Evolutionary conservation across 176 grass and related monocot genomes (phyloP).

Genomic region (Ananas comosus): DNA sequence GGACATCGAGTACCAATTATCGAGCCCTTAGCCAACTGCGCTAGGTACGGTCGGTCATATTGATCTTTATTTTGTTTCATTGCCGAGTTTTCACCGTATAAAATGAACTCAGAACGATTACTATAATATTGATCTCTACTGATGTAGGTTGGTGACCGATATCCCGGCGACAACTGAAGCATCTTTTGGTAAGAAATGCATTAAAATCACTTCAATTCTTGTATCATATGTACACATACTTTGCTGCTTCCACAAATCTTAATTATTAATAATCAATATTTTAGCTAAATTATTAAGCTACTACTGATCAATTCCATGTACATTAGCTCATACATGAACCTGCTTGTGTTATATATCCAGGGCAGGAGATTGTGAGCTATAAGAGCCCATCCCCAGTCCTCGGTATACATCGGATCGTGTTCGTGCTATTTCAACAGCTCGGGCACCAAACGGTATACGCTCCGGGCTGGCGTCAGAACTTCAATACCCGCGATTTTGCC

Average conservation of each 20-base stretch:
- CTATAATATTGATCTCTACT: neutral
- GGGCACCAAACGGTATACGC: slow-evolving; percentile 50
- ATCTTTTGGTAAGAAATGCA: slow-evolving; percentile 44
- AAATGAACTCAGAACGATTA: neutral
- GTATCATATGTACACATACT: neutral
- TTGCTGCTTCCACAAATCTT: no score
- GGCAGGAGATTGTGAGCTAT: slow-evolving; percentile 48
- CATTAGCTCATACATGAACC: no score
- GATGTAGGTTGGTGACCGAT: slow-evolving; percentile 63
- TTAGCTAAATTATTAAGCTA: no score
- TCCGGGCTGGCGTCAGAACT: slow-evolving; percentile 55
- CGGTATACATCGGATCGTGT: slow-evolving; percentile 81
- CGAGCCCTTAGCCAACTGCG: no score
- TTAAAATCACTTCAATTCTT: slow-evolving; percentile 2
- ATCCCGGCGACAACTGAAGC: slow-evolving; percentile 57
- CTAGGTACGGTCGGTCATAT: no score
- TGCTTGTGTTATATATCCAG: slow-evolving; percentile 13
- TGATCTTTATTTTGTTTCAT: no score
- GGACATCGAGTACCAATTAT: no score
- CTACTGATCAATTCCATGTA: no score
- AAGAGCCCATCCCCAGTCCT: slow-evolving; percentile 38
- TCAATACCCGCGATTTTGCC: slow-evolving; percentile 50
- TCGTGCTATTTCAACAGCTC: slow-evolving; percentile 61
- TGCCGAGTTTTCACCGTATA: no score
- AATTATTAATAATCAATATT: no score